Percentiles rank a stretch among this genome's conserved stretches.
These are phyloP conservation scores for Kodamaea neixiangensis DNA, from an alignment of 805 yeast species.

Conservation along the genomic window DNA sequence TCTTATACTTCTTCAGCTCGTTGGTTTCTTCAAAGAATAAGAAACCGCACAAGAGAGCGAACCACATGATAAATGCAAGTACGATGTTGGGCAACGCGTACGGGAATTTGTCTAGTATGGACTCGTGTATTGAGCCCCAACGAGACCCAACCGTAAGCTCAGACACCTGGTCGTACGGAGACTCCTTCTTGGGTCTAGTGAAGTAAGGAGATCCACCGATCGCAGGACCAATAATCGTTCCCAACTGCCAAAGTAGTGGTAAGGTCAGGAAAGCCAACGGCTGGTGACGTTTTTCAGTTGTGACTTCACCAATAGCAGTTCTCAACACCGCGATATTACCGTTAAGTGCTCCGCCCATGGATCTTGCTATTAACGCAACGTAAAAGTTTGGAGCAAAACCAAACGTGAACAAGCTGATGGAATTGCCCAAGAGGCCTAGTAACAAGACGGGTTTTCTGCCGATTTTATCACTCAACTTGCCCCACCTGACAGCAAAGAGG, in stretches of 20 bases:
- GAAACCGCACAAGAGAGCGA: constrained; percentile 39
- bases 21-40: constrained; percentile 59
- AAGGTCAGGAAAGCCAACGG: constrained; percentile 62
- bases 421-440: constrained; percentile 54
- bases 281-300: constrained; percentile 56
- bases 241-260: constrained; percentile 63
- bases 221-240: constrained; percentile 61
- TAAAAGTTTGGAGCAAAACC: constrained; percentile 58
- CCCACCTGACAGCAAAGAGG: constrained; percentile 62
- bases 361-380: constrained; percentile 55
- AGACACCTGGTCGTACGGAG: not conserved
- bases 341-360: constrained; percentile 56
- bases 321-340: constrained; percentile 67
- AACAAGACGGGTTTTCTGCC: constrained; percentile 60
- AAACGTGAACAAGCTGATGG: constrained; percentile 45
- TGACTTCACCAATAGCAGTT: constrained; percentile 62
- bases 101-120: constrained; percentile 42
- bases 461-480: constrained; percentile 50
- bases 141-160: not conserved
- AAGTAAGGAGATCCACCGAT: constrained; percentile 53
- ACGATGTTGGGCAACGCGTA: constrained; percentile 55
- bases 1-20: constrained; percentile 33
- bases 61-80: constrained; percentile 37
- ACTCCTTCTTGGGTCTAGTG: constrained; percentile 44
- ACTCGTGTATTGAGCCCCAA: constrained; percentile 17